Evolutionary conservation across 257 asterid genomes (phyloP).

Genomic region (Echites panduratus): DNA sequence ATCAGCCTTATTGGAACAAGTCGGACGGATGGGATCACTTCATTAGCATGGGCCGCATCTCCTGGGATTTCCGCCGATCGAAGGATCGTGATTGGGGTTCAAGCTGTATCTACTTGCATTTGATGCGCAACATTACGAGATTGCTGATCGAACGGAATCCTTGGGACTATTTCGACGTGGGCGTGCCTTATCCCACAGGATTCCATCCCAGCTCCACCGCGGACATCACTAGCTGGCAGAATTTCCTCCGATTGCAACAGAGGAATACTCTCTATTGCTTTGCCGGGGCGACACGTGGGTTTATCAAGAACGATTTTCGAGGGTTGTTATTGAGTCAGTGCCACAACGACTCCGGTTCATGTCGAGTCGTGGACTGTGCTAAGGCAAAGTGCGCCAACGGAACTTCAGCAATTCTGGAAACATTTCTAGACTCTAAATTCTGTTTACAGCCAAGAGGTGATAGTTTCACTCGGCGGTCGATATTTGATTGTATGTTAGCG

Average conservation of each 20-base stretch:
- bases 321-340: constrained; percentile 53
- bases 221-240: constrained; percentile 51
- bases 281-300: constrained; percentile 68
- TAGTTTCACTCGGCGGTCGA: constrained; percentile 67
- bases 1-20: constrained; percentile 37
- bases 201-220: constrained; percentile 58
- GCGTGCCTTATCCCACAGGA: constrained; percentile 81
- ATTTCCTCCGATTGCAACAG: constrained; percentile 35
- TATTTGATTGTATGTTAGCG: constrained; percentile 89
- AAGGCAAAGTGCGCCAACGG: constrained; percentile 60
- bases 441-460: constrained; percentile 93
- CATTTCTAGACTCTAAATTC: constrained; percentile 67
- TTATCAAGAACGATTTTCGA: constrained; percentile 53
- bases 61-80: constrained; percentile 83
- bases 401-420: constrained; percentile 45
- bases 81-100: constrained; percentile 61
- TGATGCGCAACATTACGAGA: constrained; percentile 65
- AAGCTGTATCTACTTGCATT: constrained; percentile 48
- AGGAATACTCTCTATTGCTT: constrained; percentile 50
- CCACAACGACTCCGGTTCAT: constrained; percentile 36
- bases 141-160: constrained; percentile 58
- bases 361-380: constrained; percentile 70
- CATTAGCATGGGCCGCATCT: constrained; percentile 54
- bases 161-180: constrained; percentile 71
- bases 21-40: constrained; percentile 72